A percentile compares a stretch with the other conserved stretches of the same genome.
These are phyloP conservation scores for Populus alba DNA, from an alignment of 345 rosid species.

Conservation along the genomic window DNA sequence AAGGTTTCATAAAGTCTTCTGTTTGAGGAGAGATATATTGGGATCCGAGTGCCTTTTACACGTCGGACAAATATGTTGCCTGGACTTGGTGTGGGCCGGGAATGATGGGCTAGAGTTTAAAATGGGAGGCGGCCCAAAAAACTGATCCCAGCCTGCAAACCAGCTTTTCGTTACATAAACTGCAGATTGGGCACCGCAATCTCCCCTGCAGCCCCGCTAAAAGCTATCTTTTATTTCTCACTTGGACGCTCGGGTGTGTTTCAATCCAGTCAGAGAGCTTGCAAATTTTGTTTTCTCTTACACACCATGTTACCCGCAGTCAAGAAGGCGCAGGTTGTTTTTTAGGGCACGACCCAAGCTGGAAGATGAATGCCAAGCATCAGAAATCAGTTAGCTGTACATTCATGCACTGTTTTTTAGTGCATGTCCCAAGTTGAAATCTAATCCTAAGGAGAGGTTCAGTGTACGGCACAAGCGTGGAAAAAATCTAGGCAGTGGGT, in stretches of 20 bases:
- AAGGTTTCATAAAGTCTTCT: no score
- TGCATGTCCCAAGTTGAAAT: neutral
- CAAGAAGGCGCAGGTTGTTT: neutral
- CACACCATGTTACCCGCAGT: neutral
- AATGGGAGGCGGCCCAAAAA: neutral
- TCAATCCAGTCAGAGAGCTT: neutral
- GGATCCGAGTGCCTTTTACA: no score
- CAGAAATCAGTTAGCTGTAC: neutral
- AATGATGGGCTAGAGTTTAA: neutral
- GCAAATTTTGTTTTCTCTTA: neutral
- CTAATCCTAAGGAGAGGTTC: neutral
- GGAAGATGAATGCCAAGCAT: neutral
- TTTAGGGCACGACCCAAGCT: neutral
- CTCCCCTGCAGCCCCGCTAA: neutral
- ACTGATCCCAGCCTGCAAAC: neutral
- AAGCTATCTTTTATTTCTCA: neutral
- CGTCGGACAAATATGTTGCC: no score
- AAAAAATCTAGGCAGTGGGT: neutral
- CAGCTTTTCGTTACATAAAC: neutral
- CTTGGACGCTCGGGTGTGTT: neutral
- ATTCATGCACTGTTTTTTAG: neutral
- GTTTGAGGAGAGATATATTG: no score
- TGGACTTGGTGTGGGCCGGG: neutral
- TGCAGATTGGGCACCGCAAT: neutral
- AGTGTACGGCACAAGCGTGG: neutral